Evolutionary conservation across 495 filamentous ascomycete species (phyloP), one percentile per base, ranked within the genome.

Genomic region (Trichoderma parareesei): DNA sequence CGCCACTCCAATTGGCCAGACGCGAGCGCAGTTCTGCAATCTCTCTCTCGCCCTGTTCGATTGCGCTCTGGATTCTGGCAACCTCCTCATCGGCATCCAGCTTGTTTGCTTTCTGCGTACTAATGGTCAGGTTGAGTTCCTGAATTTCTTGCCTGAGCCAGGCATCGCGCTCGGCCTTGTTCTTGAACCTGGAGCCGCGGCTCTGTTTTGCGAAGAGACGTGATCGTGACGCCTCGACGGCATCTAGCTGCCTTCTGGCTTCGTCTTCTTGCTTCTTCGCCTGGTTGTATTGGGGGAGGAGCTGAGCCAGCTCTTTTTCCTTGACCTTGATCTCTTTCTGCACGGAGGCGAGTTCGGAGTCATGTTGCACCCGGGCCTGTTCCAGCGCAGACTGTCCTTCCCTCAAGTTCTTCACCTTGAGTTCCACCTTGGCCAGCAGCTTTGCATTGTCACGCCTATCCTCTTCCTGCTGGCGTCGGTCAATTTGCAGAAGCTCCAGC

Each of bases 121-220:
- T 85, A 38, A 96, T 73, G 5, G 88, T 87, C 37, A 81, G 79
- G 66, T 90, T 88, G 61, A 89, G 87, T n/a, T 92, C 89, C 53
- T 90, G 82, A 68, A 98, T 88, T 72, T 97, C 88, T 55, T 85
- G 83, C 61, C 87, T 85, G 20, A 99, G 79, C 81, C 83, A 97
- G 46, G 84, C 84, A 71, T 99, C 95, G 3, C 94, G 87, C 69
- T 97, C 91, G 3, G 82, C 84, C 75, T 96, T 96, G 70, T 83
- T 93, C 71, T 84, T 89, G 77, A 96, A 98, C 64, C 90, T 88
- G 40, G 88, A 86, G 71, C 89, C 91, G n/a, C 93, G 87, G 46
- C 91, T 90, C 75, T 98, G 95, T 74, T 99, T 99, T 60, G 90
- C 91, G 69, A 97, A 92, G 16, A 99, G 80, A 37, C 93, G 87